Percentiles rank a stretch among this genome's conserved stretches.
Conservation (phyloP, 352 stramenopile species). For the Phytophthora agathidicida region DNA sequence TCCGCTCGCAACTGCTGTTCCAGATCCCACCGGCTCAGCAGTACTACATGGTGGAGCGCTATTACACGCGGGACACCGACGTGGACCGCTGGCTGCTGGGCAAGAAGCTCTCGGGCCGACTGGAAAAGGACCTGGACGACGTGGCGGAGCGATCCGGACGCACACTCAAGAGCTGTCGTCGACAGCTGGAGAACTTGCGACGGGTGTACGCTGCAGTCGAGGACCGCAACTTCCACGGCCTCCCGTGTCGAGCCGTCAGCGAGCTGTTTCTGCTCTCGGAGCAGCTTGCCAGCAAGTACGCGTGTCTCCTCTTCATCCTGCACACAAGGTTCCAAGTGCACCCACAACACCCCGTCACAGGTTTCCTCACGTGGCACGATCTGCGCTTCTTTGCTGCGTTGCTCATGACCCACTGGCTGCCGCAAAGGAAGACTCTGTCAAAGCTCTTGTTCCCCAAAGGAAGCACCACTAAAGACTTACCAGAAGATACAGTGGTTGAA, state of each 20-base stretch:
- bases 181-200: conserved; percentile 81
- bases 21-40: conserved; percentile 81
- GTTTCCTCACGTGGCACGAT: conserved; percentile 71
- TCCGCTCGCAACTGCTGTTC: conserved; percentile 81
- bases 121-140: conserved; percentile 88
- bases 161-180: conserved; percentile 79
- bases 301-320: conserved; percentile 81
- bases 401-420: conserved; percentile 82
- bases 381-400: conserved; percentile 74
- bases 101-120: conserved; percentile 80
- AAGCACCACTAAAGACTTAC: background rate
- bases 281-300: conserved; percentile 76
- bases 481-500: conserved; percentile 40
- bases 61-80: conserved; percentile 76
- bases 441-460: conserved; percentile 34
- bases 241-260: conserved; percentile 46
- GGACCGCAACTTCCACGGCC: conserved; percentile 81
- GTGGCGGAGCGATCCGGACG: conserved; percentile 70
- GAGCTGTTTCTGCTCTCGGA: conserved; percentile 77
- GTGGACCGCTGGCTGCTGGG: conserved; percentile 79
- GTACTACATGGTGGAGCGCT: conserved; percentile 83
- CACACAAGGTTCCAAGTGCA: conserved; percentile 83
- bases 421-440: conserved; percentile 48
- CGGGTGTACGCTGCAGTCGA: conserved; percentile 78
- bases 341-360: conserved; percentile 50